These are phyloP conservation scores for Penicillium flavigenum DNA, from an alignment of 495 filamentous ascomycete genomes.

Conservation along the genomic window DNA sequence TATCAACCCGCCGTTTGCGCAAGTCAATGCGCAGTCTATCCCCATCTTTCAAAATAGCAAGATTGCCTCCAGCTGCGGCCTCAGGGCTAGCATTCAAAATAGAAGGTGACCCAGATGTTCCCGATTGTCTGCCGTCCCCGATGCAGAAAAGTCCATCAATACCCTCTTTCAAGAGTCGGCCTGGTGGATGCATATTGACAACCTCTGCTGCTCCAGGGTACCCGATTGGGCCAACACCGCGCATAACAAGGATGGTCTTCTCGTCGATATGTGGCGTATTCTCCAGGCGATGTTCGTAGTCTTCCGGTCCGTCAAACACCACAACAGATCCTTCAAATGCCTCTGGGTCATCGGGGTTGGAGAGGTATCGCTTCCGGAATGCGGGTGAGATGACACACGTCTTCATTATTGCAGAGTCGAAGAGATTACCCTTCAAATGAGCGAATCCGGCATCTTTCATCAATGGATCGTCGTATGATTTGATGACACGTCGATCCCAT, in stretches of 20 bases:
- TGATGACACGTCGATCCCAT: conserved; percentile 48
- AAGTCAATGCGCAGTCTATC: conserved; percentile 58
- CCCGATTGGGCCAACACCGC: conserved; percentile 52
- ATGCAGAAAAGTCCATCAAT: conserved; percentile 55
- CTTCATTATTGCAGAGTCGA: conserved; percentile 58
- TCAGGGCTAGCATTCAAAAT: conserved; percentile 59
- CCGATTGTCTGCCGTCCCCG: conserved; percentile 55
- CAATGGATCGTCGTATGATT: conserved; percentile 45
- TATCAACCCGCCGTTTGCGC: conserved; percentile 52
- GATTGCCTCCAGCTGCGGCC: conserved; percentile 59
- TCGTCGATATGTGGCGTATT: conserved; percentile 47
- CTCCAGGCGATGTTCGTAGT: conserved; percentile 51
- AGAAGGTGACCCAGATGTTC: conserved; percentile 55
- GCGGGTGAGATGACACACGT: conserved; percentile 53
- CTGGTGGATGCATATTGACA: conserved; percentile 57
- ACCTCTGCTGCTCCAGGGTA: conserved; percentile 57
- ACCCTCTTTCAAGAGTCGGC: conserved; percentile 45
- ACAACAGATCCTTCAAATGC: conserved; percentile 53
- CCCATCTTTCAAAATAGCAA: conserved; percentile 53
- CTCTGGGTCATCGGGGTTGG: conserved; percentile 50
- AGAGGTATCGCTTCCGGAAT: conserved; percentile 48
- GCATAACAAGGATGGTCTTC: conserved; percentile 53
- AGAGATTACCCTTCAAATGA: conserved; percentile 51
- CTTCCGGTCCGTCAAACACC: conserved; percentile 56
- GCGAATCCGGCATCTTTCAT: conserved; percentile 51